These are phyloP conservation scores for Phytopythium montanum DNA, from an alignment of 352 stramenopile genomes.

Conservation along the genomic window DNA sequence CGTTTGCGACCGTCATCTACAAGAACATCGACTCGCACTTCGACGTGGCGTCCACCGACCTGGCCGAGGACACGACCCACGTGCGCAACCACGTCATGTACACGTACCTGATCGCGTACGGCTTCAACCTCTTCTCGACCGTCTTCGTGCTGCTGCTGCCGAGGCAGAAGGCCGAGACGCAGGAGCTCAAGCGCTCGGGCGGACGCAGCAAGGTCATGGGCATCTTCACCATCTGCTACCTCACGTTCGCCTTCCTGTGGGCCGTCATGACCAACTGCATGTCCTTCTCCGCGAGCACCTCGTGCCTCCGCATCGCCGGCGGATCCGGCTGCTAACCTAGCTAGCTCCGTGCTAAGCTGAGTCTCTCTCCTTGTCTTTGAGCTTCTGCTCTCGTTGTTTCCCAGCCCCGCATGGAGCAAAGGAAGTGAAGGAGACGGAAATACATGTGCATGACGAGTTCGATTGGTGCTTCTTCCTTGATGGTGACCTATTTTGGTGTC, in stretches of 20 bases:
- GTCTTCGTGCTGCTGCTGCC: conserved; percentile 34
- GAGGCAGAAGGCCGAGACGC: conserved; percentile 33
- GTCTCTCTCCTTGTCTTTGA: too few species aligned
- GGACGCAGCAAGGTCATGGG: conserved; percentile 31
- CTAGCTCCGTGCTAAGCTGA: too few species aligned
- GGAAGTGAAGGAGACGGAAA: too few species aligned
- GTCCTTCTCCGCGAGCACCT: conserved; percentile 33
- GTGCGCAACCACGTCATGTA: conserved; percentile 32
- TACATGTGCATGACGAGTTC: too few species aligned
- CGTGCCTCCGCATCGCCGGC: conserved; percentile 35
- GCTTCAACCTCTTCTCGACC: conserved; percentile 34
- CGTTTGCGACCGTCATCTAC: conserved; percentile 39
- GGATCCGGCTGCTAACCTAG: conserved; percentile 26
- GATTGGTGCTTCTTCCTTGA: too few species aligned
- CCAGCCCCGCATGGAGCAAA: too few species aligned
- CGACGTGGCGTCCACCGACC: conserved; percentile 22
- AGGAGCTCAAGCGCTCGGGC: conserved; percentile 34
- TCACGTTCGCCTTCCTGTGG: conserved; percentile 42
- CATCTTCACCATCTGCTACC: conserved; percentile 30
- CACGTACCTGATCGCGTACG: conserved; percentile 36
- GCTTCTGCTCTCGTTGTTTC: too few species aligned
- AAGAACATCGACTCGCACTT: conserved; percentile 51
- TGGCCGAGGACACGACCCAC: conserved; percentile 23
- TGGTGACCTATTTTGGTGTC: too few species aligned
- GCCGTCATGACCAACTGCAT: conserved; percentile 50